phyloP scores from a whole-genome alignment of 352 stramenopile species.

The Pythium periplocum region DNA sequence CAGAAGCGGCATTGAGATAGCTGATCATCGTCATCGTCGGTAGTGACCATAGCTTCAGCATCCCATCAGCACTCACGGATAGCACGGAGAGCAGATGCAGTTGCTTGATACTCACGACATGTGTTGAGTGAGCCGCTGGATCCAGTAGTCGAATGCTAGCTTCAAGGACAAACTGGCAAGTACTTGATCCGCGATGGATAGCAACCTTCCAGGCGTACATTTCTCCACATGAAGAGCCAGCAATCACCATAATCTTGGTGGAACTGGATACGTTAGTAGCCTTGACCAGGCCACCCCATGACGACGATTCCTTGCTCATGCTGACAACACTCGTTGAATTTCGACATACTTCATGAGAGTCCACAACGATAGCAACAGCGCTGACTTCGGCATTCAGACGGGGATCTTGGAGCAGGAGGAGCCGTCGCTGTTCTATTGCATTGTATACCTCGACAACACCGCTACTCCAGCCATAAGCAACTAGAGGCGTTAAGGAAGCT shows the following conservation, averaged over 20 bases:
- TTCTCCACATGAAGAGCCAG: slow-evolving; percentile 9
- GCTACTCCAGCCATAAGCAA: slow-evolving; percentile 46
- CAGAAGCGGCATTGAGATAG: slow-evolving; percentile 31
- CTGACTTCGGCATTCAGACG: slow-evolving; percentile 35
- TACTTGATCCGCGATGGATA: background rate
- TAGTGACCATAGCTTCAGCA: slow-evolving; percentile 56
- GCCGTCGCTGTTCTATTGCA: too few relatives aligned
- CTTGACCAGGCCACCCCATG: slow-evolving; percentile 14
- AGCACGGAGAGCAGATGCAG: slow-evolving; percentile 10
- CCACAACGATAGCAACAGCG: slow-evolving; percentile 15
- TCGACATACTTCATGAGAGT: background rate
- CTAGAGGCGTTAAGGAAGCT: background rate
- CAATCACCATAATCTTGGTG: slow-evolving; percentile 2
- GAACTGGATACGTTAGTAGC: background rate
- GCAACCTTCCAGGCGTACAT: slow-evolving; percentile 13
- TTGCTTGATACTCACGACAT: slow-evolving; percentile 26
- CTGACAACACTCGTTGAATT: too few relatives aligned
- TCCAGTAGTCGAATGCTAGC: background rate
- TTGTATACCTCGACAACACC: slow-evolving; percentile 42
- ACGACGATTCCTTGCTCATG: background rate
- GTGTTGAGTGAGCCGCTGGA: slow-evolving; percentile 35
- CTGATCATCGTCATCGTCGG: slow-evolving; percentile 27
- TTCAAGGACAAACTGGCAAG: slow-evolving; percentile 8
- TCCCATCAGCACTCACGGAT: slow-evolving; percentile 47
- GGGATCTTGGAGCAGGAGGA: slow-evolving; percentile 35